Conservation (phyloP, 1,284 basidiomycete genomes). For the Trametes versicolor region DNA sequence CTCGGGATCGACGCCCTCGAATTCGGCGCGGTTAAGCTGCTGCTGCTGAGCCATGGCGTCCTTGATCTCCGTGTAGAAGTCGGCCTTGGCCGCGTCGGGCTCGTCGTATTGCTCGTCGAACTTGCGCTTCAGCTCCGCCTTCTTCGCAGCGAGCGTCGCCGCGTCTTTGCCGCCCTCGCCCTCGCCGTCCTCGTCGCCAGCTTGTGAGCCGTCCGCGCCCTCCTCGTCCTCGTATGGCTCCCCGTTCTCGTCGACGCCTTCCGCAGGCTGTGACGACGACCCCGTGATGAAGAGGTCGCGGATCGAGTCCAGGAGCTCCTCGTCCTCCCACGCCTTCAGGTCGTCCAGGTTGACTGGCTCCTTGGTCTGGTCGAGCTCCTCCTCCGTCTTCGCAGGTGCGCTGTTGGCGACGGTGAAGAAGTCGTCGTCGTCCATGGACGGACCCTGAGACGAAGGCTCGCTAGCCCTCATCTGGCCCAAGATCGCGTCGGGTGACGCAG, state of each 20-base stretch:
- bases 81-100: conserved; percentile 78
- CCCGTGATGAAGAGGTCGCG: conserved; percentile 94
- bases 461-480: conserved; percentile 54
- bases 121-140: conserved; percentile 92
- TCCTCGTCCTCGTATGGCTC: conserved; percentile 43
- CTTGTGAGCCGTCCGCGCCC: conserved; percentile 47
- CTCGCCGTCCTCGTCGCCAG: conserved; percentile 48
- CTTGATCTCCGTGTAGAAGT: conserved; percentile 94
- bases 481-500: conserved; percentile 79
- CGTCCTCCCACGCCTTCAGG: conserved; percentile 85
- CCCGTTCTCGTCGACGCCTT: conserved; percentile 45
- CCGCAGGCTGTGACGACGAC: conserved; percentile 21
- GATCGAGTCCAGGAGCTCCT: conserved; percentile 87
- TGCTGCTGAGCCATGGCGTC: conserved; percentile 91
- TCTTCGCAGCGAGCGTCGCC: conserved; percentile 82
- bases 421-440: conserved; percentile 65
- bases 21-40: conserved; percentile 88
- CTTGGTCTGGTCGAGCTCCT: conserved; percentile 77
- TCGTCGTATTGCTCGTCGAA: conserved; percentile 98
- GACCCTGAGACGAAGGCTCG: conserved; percentile 42
- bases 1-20: conserved; percentile 82
- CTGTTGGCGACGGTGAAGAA: conserved; percentile 75
- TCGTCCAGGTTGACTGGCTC: conserved; percentile 57
- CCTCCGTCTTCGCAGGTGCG: conserved; percentile 57
- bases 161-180: conserved; percentile 54